Evolutionary conservation across 139 green algal species (phyloP), one percentile per base, ranked within the genome.

Genomic region (Chlamydomonas sphaeroides): DNA sequence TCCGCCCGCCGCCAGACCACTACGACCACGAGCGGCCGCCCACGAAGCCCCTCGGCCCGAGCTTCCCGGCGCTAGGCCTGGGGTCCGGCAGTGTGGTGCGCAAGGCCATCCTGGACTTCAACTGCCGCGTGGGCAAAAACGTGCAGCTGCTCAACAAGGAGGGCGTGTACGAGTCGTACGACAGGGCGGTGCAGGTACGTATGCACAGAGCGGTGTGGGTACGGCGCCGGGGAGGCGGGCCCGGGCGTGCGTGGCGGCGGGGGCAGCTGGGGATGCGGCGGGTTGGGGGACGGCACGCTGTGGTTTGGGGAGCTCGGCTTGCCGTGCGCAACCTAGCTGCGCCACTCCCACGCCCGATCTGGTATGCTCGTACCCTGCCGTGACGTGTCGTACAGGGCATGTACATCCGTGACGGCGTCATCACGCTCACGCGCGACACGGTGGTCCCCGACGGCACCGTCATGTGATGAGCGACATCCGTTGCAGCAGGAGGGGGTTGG

Each of bases 71-170:
- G 38, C 95, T 99, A 32, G 96, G 96, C 73, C 94, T 99, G 32
- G 96, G 96, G n/a, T n/a, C n/a, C n/a, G n/a, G 51, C 69, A 79
- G 48, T 71, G 45, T 79, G 33, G 90, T 98, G 73, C 85, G 83
- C 25, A 96, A 96, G 80, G 90, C 91, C 71, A 98, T 99, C 84
- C 79, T 98, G 21, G 97, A 99, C 93, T 98, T 99, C 91, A 98
- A 99, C 85, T 95, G 93, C 48, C 93, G 97, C 70, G 95, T 99
- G 30, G 97, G 97, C 53, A 85, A 90, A 32, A 94, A 96, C 78
- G 95, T 95, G 67, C 77, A 90, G 42, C 95, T 99, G 82, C 67
- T 93, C 51, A 99, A 98, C 90, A 94, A 72, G 45, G 83, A 88
- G 67, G 82, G 86, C 57, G 49, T 90, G 59, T 62, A 61, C 25